Evolutionary conservation across 352 stramenopile species (phyloP), one percentile per base, ranked within the genome.

Genomic region (Phytophthora palmivora): DNA sequence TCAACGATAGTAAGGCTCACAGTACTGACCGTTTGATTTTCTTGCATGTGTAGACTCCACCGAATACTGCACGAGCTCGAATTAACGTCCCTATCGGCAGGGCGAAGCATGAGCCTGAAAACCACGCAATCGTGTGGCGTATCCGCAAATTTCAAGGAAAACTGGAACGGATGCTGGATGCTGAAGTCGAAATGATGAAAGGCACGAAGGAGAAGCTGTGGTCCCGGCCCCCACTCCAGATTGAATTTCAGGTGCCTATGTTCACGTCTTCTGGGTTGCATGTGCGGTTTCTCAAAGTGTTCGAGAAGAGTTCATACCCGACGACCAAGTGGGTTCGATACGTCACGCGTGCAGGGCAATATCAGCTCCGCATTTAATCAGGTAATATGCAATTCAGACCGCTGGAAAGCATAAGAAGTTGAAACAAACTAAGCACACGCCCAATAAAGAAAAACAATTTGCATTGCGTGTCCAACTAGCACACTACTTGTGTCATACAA

Each of bases 241-340:
- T 98, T 41, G 97, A 99, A 51, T 99, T 99, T 63, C 93, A 98
- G 57, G 83, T 99, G 58, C 97, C 97, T 24, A 99, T 99, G 97
- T 99, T 99, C 79, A 99, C 96, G 19, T 88, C 95, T 7, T 99
- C 95, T 28, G 97, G 97, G 9, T 88, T 99, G 8, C 95, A 99
- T 73, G 97, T 99, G 49, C 93, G 96, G 32, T 99, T 99, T 81
- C 89, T 99, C 61, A 98, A 98, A 70, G 97, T 99, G 2, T 99
- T 98, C 62, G 97, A 99, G 72, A 99, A 99, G 82, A 98, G 90
- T 65, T 98, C 95, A 34, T 99, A 99, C 80, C 88, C 97, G 59
- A 98, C 95, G 18, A 98, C 96, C 74, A 97, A 98, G 84, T 99
- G 97, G 97, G 97, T 99, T 30, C 93, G 96, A 71, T 99, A 99